Percentiles rank a stretch among this genome's conserved stretches.
Conservation (phyloP, 2,329 filamentous ascomycete genomes). For the Pseudogymnoascus sp. region DNA sequence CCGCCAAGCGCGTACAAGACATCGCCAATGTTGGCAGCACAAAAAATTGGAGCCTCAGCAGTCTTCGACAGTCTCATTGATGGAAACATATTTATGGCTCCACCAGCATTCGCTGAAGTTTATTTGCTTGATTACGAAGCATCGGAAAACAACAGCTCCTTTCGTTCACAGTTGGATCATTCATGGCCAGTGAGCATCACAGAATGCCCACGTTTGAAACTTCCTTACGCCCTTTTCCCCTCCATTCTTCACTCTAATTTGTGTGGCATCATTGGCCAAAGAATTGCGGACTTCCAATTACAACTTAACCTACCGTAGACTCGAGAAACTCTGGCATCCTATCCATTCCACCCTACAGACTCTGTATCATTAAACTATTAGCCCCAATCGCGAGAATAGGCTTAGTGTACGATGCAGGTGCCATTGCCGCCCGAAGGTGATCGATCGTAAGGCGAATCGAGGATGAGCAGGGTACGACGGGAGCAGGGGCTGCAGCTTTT, state of each 20-base stretch:
- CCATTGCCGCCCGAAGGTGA: background rate
- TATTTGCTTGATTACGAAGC: constrained; percentile 8
- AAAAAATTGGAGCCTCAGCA: background rate
- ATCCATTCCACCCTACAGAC: background rate
- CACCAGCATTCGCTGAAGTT: background rate
- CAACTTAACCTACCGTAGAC: background rate
- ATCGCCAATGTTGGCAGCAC: background rate
- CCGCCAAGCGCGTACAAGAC: constrained; percentile 4
- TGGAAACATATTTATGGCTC: background rate
- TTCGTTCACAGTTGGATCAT: background rate
- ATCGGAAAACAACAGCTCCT: background rate
- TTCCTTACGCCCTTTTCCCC: background rate
- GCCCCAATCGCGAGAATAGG: background rate
- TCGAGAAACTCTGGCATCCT: background rate
- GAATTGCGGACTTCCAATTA: background rate
- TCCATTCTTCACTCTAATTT: background rate
- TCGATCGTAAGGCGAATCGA: background rate
- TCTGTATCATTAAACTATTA: background rate
- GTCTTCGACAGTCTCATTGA: background rate
- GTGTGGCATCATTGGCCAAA: background rate
- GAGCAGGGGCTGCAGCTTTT: background rate
- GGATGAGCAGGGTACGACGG: background rate
- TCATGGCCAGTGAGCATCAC: background rate
- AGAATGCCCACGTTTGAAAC: background rate
- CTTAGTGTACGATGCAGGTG: background rate